Evolutionary conservation across 2,329 filamentous ascomycete genomes (phyloP).

Genomic region (Teratosphaeria pseudoeucalypti): DNA sequence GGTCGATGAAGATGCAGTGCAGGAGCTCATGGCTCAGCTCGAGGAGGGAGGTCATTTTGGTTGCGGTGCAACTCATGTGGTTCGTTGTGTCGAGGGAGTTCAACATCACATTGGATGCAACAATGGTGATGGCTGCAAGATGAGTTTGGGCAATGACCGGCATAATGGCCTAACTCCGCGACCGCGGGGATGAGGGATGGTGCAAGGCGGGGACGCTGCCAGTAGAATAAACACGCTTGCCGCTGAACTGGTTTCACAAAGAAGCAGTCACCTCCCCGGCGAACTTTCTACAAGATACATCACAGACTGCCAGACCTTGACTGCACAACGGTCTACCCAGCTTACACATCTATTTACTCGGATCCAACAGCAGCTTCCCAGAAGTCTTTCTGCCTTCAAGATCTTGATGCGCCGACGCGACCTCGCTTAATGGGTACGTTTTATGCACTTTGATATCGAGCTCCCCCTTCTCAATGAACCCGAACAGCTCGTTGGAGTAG

Average conservation of each 20-base stretch:
- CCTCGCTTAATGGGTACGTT: slow-evolving; percentile 64
- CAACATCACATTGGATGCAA: background rate
- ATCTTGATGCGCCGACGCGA: slow-evolving; percentile 62
- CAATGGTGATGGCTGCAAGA: background rate
- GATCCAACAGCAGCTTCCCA: slow-evolving; percentile 70
- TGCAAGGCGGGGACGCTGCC: background rate
- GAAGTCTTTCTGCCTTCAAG: slow-evolving; percentile 73
- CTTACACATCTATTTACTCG: slow-evolving; percentile 24
- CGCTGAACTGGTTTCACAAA: background rate
- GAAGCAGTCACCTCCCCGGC: no score
- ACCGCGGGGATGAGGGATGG: background rate
- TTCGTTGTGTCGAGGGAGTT: background rate
- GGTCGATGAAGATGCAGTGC: slow-evolving; percentile 48
- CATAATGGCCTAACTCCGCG: background rate
- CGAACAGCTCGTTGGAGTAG: slow-evolving; percentile 64
- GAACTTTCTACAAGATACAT: no score
- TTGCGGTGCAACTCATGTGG: background rate
- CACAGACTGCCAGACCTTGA: background rate
- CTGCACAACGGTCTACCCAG: background rate
- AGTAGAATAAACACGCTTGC: background rate
- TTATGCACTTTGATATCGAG: slow-evolving; percentile 66
- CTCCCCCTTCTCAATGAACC: slow-evolving; percentile 57
- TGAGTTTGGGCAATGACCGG: background rate
- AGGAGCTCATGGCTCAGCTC: slow-evolving; percentile 53
- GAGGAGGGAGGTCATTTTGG: slow-evolving; percentile 27